Conservation (phyloP, 1,284 basidiomycete genomes). For the Cutaneotrichosporon sp. region DNA sequence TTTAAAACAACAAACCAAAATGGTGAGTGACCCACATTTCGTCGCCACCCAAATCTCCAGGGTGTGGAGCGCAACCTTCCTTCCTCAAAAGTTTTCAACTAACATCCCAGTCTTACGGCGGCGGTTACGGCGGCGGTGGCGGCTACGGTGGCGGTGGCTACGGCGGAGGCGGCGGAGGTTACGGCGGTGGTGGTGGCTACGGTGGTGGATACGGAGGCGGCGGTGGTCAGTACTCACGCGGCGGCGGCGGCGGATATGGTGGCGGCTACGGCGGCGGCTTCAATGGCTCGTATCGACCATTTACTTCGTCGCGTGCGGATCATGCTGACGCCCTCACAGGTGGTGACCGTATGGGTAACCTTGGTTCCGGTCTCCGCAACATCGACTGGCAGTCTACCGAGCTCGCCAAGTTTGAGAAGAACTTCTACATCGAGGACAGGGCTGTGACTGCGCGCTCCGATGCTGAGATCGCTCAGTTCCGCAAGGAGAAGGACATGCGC, state of each 20-base stretch:
- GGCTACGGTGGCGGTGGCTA: conserved; percentile 49
- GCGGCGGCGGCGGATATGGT: conserved; percentile 53
- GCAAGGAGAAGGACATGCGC: conserved; percentile 80
- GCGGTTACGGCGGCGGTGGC: conserved; percentile 32
- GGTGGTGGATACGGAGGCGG: conserved; percentile 22
- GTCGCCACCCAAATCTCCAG: conserved; percentile 1
- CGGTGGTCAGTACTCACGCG: conserved; percentile 51
- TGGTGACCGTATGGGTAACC: conserved; percentile 73
- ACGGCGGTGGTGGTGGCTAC: conserved; percentile 21
- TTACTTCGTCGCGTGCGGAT: conserved; percentile 22
- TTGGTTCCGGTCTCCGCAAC: conserved; percentile 75
- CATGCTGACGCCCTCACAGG: conserved; percentile 22
- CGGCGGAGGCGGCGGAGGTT: conserved; percentile 35
- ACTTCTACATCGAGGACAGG: conserved; percentile 92
- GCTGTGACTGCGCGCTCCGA: conserved; percentile 73
- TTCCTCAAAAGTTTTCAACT: neutral
- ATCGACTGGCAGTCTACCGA: conserved; percentile 75
- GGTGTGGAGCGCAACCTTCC: neutral
- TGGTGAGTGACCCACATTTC: conserved; percentile 1
- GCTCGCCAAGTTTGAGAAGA: conserved; percentile 71
- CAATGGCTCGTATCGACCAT: conserved; percentile 32
- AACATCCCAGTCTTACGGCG: conserved; percentile 34
- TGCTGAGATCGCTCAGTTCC: conserved; percentile 82
- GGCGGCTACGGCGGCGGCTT: conserved; percentile 41
- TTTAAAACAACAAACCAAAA: neutral